A percentile compares a stretch with the other conserved stretches of the same genome.
Evolutionary conservation across 257 asterid species (phyloP).

Genomic region (Nicotiana knightiana): DNA sequence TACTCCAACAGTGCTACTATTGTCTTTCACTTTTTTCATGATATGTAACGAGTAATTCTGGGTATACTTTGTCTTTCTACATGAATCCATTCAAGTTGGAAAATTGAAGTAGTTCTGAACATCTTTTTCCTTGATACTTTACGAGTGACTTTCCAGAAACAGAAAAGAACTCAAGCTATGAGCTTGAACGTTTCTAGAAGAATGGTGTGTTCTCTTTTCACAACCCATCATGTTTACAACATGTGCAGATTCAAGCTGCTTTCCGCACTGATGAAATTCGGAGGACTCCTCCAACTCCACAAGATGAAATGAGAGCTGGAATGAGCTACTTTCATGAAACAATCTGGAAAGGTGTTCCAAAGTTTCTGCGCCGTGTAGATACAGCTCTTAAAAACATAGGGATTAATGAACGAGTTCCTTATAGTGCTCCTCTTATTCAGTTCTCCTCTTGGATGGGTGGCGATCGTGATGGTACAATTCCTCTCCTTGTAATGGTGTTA

Average conservation of each 20-base stretch:
- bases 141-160: not conserved
- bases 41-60: not conserved
- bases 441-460: conserved; percentile 61
- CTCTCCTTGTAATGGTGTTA: not conserved
- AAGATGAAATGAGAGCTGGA: conserved; percentile 57
- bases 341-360: conserved; percentile 50
- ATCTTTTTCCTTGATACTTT: not conserved
- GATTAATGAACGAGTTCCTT: conserved; percentile 47
- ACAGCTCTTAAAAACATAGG: conserved; percentile 46
- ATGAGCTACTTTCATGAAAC: conserved; percentile 57
- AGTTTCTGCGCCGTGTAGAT: conserved; percentile 42
- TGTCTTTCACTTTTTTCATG: not conserved
- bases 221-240: not conserved
- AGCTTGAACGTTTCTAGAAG: not conserved
- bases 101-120: not conserved
- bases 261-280: conserved; percentile 50
- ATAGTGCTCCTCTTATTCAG: conserved; percentile 47
- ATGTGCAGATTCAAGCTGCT: conserved; percentile 44
- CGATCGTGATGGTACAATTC: conserved; percentile 41
- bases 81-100: not conserved
- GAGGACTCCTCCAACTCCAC: conserved; percentile 51
- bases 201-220: not conserved
- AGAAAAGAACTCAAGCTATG: not conserved
- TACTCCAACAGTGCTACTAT: not conserved
- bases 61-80: not conserved